A percentile compares a stretch with the other conserved stretches of the same genome.
Conservation (phyloP, 2,329 filamentous ascomycete genomes). For the Akanthomyces muscarius region DNA sequence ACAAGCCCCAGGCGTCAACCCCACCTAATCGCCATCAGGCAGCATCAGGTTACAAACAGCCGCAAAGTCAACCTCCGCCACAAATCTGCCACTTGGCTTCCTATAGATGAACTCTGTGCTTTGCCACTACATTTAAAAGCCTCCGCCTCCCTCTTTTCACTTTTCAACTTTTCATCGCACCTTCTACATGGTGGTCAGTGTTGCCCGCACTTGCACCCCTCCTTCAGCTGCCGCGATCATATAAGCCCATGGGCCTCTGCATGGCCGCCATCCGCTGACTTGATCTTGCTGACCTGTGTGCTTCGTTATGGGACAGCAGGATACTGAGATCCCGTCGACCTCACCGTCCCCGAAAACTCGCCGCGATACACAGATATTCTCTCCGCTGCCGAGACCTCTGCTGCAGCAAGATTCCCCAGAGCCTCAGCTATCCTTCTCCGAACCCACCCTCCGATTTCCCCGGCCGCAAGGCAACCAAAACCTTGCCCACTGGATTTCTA, state of each 20-base stretch:
- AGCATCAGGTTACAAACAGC: conserved; percentile 16
- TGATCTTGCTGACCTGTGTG: conserved; percentile 26
- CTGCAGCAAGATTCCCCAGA: conserved; percentile 20
- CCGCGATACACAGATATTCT: conserved; percentile 29
- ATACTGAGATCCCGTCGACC: conserved; percentile 25
- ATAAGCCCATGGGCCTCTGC: conserved; percentile 7
- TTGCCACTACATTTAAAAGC: not conserved
- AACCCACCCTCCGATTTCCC: conserved; percentile 53
- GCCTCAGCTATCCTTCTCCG: conserved; percentile 35
- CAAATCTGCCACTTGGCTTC: not conserved
- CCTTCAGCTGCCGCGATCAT: not conserved
- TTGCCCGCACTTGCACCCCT: conserved; percentile 10
- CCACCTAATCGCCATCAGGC: conserved; percentile 16
- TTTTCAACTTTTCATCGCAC: not conserved
- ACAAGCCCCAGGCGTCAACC: not conserved
- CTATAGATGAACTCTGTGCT: conserved; percentile 4
- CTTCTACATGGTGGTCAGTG: conserved; percentile 24
- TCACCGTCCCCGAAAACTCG: conserved; percentile 23
- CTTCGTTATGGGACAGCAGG: conserved; percentile 52
- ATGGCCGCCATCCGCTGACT: conserved; percentile 3
- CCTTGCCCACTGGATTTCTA: conserved; percentile 57
- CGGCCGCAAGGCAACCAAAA: conserved; percentile 51
- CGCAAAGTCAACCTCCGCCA: not conserved
- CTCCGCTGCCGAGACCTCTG: conserved; percentile 22
- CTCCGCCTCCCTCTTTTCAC: not conserved